Conservation (phyloP, 1,284 basidiomycete genomes). For the Coniophora puteana region DNA sequence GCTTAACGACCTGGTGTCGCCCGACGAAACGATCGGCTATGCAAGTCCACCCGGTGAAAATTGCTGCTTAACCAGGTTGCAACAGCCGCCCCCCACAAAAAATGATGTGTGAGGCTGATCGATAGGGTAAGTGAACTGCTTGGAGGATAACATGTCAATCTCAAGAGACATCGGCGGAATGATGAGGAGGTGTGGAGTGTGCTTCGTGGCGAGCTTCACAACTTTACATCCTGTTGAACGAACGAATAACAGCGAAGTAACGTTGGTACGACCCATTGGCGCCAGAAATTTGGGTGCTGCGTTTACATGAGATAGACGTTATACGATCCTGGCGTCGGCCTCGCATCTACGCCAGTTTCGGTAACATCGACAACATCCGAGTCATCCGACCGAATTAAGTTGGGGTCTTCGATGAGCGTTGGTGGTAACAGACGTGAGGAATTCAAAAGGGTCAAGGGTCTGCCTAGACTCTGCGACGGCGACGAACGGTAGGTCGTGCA, state of each 20-base stretch:
- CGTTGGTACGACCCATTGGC: conserved; percentile 13
- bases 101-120: conserved; percentile 19
- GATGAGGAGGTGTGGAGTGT: conserved; percentile 12
- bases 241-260: conserved; percentile 17
- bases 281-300: conserved; percentile 13
- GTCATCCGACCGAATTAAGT: conserved; percentile 11
- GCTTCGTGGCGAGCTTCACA: conserved; percentile 14
- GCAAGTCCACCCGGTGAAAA: conserved; percentile 7
- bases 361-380: conserved; percentile 11
- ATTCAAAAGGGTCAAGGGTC: conserved; percentile 15
- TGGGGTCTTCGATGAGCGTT: conserved; percentile 19
- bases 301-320: conserved; percentile 10
- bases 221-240: conserved; percentile 5
- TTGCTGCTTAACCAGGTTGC: conserved; percentile 13
- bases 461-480: conserved; percentile 11
- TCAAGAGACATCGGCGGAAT: conserved; percentile 14
- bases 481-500: conserved; percentile 19
- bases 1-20: background rate
- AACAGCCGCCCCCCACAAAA: conserved; percentile 11
- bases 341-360: conserved; percentile 17
- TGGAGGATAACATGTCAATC: conserved; percentile 13
- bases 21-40: conserved; percentile 1
- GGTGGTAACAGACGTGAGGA: conserved; percentile 22
- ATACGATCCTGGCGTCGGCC: conserved; percentile 15
- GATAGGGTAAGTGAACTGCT: conserved; percentile 17